Percentiles rank a stretch among this genome's conserved stretches.
Evolutionary conservation across 1,284 basidiomycete genomes (phyloP).

Genomic region (Termitomyces sp.): DNA sequence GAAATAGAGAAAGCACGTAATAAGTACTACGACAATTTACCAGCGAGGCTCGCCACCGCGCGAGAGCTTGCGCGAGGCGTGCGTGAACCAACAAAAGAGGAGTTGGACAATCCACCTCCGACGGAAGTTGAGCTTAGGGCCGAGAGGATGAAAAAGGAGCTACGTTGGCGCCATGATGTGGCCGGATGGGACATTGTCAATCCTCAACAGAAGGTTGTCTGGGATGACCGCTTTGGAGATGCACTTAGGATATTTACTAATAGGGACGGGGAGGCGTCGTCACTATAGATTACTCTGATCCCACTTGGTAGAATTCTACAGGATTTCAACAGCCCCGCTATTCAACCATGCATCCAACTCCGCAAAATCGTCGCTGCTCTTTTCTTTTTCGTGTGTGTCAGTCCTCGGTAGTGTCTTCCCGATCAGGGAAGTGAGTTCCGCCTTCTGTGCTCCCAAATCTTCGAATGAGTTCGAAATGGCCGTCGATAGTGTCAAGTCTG

Average conservation of each 20-base stretch:
- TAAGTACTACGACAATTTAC: slow-evolving; percentile 76
- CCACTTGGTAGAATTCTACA: slow-evolving; percentile 19
- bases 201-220: slow-evolving; percentile 57
- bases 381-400: slow-evolving; percentile 7
- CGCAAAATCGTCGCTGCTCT: slow-evolving; percentile 32
- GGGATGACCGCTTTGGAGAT: slow-evolving; percentile 72
- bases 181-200: slow-evolving; percentile 76
- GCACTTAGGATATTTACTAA: slow-evolving; percentile 63
- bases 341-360: slow-evolving; percentile 43
- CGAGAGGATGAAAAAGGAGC: slow-evolving; percentile 83
- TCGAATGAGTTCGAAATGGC: neutral
- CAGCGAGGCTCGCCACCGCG: slow-evolving; percentile 66
- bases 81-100: slow-evolving; percentile 84
- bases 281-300: slow-evolving; percentile 2
- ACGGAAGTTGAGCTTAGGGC: slow-evolving; percentile 84
- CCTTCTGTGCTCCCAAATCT: neutral
- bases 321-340: slow-evolving; percentile 38
- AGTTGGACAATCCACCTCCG: slow-evolving; percentile 74
- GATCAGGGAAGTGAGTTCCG: neutral
- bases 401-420: neutral
- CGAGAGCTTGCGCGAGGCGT: slow-evolving; percentile 73
- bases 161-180: slow-evolving; percentile 74
- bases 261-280: slow-evolving; percentile 17
- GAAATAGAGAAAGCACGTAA: slow-evolving; percentile 68
- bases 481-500: slow-evolving; percentile 12